Evolutionary conservation across 148 eudicot species (phyloP).

Genomic region (Simmondsia chinensis): DNA sequence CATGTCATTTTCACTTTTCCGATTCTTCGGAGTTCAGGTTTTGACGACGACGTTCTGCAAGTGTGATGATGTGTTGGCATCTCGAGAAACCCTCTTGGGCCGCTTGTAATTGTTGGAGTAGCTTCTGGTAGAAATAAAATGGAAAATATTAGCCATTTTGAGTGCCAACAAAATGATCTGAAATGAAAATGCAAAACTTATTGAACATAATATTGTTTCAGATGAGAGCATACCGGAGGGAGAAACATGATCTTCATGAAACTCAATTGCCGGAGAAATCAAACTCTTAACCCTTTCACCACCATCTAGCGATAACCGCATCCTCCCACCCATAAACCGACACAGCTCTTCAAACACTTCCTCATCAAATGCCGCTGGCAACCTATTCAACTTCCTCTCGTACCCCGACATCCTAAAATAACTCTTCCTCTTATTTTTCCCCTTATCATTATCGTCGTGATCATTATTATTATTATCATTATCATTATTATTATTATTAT

Average conservation of each 20-base stretch:
- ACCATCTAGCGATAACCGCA: no score
- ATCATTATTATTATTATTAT: no score
- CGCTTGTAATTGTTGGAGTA: conserved; percentile 6
- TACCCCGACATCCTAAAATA: conserved; percentile 67
- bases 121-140: conserved; percentile 6
- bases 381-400: conserved; percentile 60
- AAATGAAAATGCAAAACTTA: no score
- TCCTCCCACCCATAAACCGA: conserved; percentile 72
- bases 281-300: no score
- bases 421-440: conserved; percentile 64
- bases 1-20: conserved; percentile 70
- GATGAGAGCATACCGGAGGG: conserved; percentile 24
- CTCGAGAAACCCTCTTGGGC: neutral
- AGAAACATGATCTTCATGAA: conserved; percentile 34
- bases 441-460: no score
- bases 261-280: conserved; percentile 35
- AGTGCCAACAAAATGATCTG: no score
- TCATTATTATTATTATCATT: no score
- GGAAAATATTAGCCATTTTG: no score
- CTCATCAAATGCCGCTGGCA: conserved; percentile 87
- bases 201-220: no score
- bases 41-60: neutral
- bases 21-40: conserved; percentile 36
- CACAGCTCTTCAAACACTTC: conserved; percentile 76
- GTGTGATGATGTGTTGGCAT: neutral